phyloP scores from a whole-genome alignment of 176 grass and related monocot genomes.

The Aegilops speltoides region DNA sequence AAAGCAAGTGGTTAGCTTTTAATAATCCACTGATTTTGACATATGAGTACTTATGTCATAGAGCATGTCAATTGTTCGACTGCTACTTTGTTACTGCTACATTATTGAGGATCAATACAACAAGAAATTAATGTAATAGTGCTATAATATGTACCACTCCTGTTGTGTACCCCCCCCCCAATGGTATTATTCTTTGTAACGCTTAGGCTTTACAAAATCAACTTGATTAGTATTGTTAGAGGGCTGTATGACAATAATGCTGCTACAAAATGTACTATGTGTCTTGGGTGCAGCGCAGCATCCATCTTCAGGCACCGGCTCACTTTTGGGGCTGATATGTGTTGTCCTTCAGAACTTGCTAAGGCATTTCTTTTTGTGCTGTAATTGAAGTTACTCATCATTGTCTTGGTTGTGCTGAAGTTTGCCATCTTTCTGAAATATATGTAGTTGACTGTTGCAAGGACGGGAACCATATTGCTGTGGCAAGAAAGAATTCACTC shows the following conservation, averaged over 20 bases:
- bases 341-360: constrained; percentile 10
- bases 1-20: not conserved
- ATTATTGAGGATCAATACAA: constrained; percentile 19
- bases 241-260: not conserved
- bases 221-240: constrained; percentile 13
- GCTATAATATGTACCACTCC: not conserved
- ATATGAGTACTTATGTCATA: not conserved
- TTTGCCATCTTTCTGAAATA: constrained; percentile 22
- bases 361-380: not conserved
- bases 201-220: not conserved
- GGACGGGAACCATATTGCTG: constrained; percentile 67
- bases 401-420: constrained; percentile 34
- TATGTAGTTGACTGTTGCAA: constrained; percentile 71
- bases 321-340: not conserved
- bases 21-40: constrained; percentile 8
- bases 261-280: not conserved
- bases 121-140: not conserved
- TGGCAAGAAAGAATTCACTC: constrained; percentile 63
- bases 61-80: not conserved
- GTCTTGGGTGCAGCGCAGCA: not conserved
- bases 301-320: not conserved
- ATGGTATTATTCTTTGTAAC: not conserved
- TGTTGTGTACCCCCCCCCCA: not conserved
- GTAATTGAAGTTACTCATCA: constrained; percentile 30
- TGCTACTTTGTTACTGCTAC: constrained; percentile 1